Base-by-base conservation (phyloP, 2,329 filamentous ascomycete species). In the Xylaria sp. region DNA sequence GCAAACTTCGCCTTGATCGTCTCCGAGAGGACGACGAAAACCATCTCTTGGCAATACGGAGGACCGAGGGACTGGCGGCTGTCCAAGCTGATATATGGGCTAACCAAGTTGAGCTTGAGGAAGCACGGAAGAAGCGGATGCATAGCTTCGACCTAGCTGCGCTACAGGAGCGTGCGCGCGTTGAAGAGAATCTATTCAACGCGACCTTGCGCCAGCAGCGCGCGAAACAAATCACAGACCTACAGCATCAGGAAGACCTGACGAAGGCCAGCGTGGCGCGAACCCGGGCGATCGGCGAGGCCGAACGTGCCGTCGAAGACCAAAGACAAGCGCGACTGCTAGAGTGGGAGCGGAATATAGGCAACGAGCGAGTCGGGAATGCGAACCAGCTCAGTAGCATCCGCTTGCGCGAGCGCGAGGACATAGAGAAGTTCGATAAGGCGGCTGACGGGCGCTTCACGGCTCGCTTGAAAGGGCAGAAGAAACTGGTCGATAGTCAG, bases 81-180 rank as follows among this genome's bases (percentile, higher is more conserved):
- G 77, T 85, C 0, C 83, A 86, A 64, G 78, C 80, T 56, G 78
- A 83, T 57, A 83, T 87, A 51, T 80, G 78, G 70, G 74, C 77
- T 0, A 77, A 79, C 50, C 81, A 82, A 52, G 78, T 81, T 0
- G 80, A 84, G 61, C 76, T 86, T 25, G 84, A 87, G 60, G 83
- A 85, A 58, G 76, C 78, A 11, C 80, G 82, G 7, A 80, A 79
- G 21, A 78, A 78, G 17, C 79, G 79, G n/a, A 72, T 79, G 14
- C 82, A 80, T 46, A 73, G 69, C 33, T 78, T 82, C 25, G 83
- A 86, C 37, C 66, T 86, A 1, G 69, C 72, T 0, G 76, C 78
- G 2, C 68, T 84, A 4, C 76, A 76, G 15, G 78, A 80, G 46
- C 79, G 80, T 12, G 81, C 81, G 1, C 78, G 78, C 12, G 75